These are phyloP conservation scores for Urostyla sp. DNA, from an alignment of 73 alveolate genomes.

Conservation along the genomic window DNA sequence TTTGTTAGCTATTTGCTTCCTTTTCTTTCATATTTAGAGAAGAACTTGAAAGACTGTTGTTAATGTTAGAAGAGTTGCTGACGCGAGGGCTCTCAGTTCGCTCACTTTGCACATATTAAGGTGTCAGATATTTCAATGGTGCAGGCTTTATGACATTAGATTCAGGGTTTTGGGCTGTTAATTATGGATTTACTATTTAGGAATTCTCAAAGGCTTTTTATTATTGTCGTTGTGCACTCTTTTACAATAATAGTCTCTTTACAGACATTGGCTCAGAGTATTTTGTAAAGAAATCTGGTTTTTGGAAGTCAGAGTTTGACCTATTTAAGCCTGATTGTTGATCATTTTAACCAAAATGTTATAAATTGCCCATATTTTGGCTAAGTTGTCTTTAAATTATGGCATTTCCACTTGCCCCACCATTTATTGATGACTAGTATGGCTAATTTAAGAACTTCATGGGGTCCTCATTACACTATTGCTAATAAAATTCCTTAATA, in stretches of 20 bases:
- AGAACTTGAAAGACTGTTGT: no score
- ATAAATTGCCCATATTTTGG: neutral
- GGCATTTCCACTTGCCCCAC: neutral
- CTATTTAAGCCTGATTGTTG: neutral
- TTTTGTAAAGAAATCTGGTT: neutral
- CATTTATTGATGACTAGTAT: neutral
- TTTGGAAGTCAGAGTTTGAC: neutral
- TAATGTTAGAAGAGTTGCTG: no score
- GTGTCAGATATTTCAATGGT: slow-evolving; percentile 36
- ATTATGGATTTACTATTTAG: neutral
- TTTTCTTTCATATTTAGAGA: no score
- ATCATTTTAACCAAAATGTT: neutral
- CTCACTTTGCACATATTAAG: slow-evolving; percentile 19
- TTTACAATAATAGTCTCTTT: slow-evolving; percentile 13
- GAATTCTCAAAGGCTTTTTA: neutral
- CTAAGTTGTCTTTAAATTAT: neutral
- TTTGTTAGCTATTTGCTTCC: no score
- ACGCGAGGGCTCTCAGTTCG: no score
- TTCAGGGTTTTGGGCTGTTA: slow-evolving; percentile 24
- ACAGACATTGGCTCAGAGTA: slow-evolving; percentile 8
- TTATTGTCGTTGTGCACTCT: slow-evolving; percentile 10
- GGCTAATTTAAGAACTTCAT: slow-evolving; percentile 23
- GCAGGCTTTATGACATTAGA: slow-evolving; percentile 36
- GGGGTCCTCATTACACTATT: slow-evolving; percentile 23
- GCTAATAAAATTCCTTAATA: slow-evolving; percentile 14